Evolutionary conservation across 768 basidiomycete genomes (phyloP).

Genomic region (Hericium coralloides): DNA sequence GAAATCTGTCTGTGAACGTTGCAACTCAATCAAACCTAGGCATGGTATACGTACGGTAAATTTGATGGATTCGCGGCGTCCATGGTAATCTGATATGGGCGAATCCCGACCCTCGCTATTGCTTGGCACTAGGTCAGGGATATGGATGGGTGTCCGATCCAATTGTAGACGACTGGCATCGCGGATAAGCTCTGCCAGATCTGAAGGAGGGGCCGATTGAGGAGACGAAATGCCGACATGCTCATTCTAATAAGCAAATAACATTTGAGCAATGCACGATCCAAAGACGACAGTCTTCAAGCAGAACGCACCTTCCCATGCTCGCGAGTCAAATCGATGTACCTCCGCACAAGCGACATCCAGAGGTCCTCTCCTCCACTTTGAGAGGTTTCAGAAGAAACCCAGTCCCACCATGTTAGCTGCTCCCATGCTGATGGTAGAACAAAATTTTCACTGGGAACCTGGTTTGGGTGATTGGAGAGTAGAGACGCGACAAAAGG

Average conservation of each 20-base stretch:
- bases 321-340: neutral
- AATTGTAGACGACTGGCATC: neutral
- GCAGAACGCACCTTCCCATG: neutral
- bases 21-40: neutral
- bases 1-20: neutral
- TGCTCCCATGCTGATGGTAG: neutral
- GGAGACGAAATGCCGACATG: neutral
- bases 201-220: neutral
- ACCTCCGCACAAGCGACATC: neutral
- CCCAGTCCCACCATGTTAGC: neutral
- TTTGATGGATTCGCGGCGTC: too few relatives aligned
- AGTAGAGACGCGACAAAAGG: neutral
- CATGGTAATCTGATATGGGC: too few relatives aligned
- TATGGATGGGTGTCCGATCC: neutral
- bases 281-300: too few relatives aligned
- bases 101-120: too few relatives aligned
- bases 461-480: neutral
- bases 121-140: neutral
- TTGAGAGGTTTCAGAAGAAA: neutral
- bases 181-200: neutral
- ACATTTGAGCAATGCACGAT: neutral
- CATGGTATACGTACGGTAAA: neutral
- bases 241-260: neutral
- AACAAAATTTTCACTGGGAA: neutral
- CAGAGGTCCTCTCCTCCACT: neutral